These are phyloP conservation scores for Coix lacrymajobi DNA, from an alignment of 176 grass and related monocot genomes.

Conservation along the genomic window DNA sequence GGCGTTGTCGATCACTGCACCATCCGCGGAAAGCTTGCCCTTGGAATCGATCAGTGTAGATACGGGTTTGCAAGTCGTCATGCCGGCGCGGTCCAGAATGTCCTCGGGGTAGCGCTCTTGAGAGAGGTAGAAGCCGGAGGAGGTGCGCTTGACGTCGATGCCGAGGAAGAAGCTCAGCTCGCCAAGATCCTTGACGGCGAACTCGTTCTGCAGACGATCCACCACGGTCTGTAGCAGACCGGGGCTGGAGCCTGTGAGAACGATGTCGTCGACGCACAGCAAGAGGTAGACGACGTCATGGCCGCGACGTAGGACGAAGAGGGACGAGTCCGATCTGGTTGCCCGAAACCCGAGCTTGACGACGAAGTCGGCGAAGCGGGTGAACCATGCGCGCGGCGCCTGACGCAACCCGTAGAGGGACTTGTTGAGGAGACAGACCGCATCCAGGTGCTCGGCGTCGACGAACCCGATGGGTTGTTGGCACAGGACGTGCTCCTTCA, in stretches of 20 bases:
- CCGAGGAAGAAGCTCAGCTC: background rate
- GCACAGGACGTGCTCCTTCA: too few relatives aligned
- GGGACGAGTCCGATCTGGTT: background rate
- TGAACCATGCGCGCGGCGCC: too few relatives aligned
- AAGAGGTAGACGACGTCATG: background rate
- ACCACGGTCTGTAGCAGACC: fast-evolving
- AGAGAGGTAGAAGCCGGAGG: background rate
- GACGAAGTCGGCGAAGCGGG: too few relatives aligned
- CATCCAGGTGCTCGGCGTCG: too few relatives aligned
- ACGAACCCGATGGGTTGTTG: too few relatives aligned
- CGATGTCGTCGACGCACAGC: background rate
- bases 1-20: too few relatives aligned
- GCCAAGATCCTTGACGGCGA: background rate
- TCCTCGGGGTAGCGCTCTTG: background rate
- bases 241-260: background rate
- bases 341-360: background rate
- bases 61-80: background rate
- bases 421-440: too few relatives aligned
- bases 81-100: background rate
- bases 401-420: too few relatives aligned
- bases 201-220: fast-evolving
- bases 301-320: background rate
- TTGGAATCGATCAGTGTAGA: background rate
- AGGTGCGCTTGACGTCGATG: background rate
- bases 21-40: too few relatives aligned